Evolutionary conservation across 2,329 filamentous ascomycete genomes (phyloP).

Genomic region (Bipolaris bicolor): DNA sequence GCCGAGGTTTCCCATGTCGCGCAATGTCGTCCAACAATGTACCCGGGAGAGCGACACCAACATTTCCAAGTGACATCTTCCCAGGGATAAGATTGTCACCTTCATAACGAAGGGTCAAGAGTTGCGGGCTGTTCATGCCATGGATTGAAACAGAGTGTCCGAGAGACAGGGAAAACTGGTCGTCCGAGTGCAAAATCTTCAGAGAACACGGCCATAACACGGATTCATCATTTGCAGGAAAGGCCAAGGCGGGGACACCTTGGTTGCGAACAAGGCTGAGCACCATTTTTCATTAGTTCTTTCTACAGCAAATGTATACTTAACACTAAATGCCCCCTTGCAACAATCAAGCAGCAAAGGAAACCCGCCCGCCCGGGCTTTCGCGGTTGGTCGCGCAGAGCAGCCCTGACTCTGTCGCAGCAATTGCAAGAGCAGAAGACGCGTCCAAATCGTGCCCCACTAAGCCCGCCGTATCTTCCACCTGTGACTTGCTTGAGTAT

Average conservation of each 20-base stretch:
- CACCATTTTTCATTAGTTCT: conserved; percentile 10
- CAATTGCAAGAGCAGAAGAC: not conserved
- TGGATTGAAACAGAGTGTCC: not conserved
- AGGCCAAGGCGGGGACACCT: conserved; percentile 9
- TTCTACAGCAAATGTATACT: conserved; percentile 6
- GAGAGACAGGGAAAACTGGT: conserved; percentile 8
- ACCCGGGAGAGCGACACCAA: not conserved
- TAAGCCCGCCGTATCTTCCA: conserved; percentile 7
- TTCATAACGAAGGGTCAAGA: conserved; percentile 8
- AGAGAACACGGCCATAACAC: conserved; percentile 6
- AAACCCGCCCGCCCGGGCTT: conserved; percentile 14
- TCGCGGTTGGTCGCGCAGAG: conserved; percentile 11
- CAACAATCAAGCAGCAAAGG: conserved; percentile 7
- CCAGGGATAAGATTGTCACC: conserved; percentile 9
- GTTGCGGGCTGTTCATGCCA: conserved; percentile 4
- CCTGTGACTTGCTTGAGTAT: conserved; percentile 13
- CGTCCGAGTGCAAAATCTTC: conserved; percentile 4
- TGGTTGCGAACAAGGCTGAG: conserved; percentile 10
- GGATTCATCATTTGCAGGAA: conserved; percentile 9
- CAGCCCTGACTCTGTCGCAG: conserved; percentile 10
- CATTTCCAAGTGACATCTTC: not conserved
- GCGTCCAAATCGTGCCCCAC: conserved; percentile 5
- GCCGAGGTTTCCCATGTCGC: conserved; percentile 10
- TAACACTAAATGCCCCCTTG: conserved; percentile 7
- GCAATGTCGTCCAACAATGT: conserved; percentile 2